Conservation (phyloP, 306 rosid genomes). For the Ormosia emarginata region DNA sequence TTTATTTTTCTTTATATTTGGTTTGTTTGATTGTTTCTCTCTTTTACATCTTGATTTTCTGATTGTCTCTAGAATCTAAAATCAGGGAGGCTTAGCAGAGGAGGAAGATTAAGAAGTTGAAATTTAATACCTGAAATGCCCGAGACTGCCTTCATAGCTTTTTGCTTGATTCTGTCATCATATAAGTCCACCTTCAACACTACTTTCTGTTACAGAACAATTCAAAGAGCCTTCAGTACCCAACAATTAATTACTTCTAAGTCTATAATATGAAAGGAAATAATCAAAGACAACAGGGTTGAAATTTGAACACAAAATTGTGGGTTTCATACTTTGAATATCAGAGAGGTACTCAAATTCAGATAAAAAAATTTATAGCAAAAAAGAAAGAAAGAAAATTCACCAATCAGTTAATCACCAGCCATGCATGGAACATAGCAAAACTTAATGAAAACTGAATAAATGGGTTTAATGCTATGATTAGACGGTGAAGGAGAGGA, state of each 20-base stretch:
- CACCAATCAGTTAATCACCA: background rate
- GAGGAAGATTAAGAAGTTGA: background rate
- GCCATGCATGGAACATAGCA: background rate
- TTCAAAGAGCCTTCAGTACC: no score
- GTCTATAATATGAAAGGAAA: no score
- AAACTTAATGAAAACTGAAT: background rate
- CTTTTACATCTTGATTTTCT: background rate
- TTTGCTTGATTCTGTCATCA: constrained; percentile 42
- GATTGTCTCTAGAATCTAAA: background rate
- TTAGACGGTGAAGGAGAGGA: background rate
- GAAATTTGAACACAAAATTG: no score
- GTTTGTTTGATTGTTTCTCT: background rate
- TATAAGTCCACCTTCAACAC: constrained; percentile 42
- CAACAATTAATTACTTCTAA: no score
- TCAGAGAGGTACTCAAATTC: no score
- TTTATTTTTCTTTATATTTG: no score
- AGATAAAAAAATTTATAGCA: no score
- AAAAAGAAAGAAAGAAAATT: background rate
- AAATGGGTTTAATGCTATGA: background rate
- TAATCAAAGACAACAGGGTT: no score
- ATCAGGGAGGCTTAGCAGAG: no score
- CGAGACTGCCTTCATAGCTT: constrained; percentile 59
- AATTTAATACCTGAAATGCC: constrained; percentile 38
- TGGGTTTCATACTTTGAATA: no score
- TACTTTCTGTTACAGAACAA: constrained; percentile 43